Conservation (phyloP, 164 flowering plant genomes). For the Litsea cubeba region DNA sequence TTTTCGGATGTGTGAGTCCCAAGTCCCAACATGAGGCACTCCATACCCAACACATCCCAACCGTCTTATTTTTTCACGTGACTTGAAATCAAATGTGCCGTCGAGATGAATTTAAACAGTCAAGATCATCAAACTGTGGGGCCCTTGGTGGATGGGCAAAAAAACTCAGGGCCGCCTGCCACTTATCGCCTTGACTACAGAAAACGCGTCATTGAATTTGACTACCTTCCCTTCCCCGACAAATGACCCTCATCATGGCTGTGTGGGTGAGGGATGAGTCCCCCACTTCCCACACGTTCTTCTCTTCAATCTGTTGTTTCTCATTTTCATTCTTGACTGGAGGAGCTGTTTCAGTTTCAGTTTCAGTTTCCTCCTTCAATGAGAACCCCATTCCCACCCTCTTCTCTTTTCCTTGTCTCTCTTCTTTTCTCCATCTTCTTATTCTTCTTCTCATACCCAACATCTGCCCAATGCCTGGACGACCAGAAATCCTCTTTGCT, state of each 20-base stretch:
- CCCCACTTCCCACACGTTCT: conserved; percentile 28
- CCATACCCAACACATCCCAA: too few species aligned
- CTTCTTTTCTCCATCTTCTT: conserved; percentile 2
- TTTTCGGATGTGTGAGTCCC: too few species aligned
- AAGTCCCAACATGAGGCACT: too few species aligned
- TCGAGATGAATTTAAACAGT: too few species aligned
- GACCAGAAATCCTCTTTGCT: conserved; percentile 22
- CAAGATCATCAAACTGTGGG: too few species aligned
- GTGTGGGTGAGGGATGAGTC: neutral
- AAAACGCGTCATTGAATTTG: neutral
- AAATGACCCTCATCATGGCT: neutral
- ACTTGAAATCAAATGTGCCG: too few species aligned
- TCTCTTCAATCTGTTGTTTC: neutral
- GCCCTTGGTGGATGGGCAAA: too few species aligned
- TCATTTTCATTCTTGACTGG: conserved; percentile 11
- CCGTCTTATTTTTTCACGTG: too few species aligned
- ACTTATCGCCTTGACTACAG: too few species aligned
- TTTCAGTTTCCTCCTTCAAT: too few species aligned
- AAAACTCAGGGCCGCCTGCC: too few species aligned
- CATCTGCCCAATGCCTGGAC: conserved; percentile 18
- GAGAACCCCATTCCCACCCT: conserved; percentile 5
- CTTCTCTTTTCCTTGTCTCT: conserved; percentile 6
- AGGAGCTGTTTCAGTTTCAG: conserved; percentile 5
- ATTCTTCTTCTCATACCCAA: neutral
- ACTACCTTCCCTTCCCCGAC: neutral